phyloP scores from a whole-genome alignment of 176 grass and related monocot genomes.

The Neostapfia colusana region DNA sequence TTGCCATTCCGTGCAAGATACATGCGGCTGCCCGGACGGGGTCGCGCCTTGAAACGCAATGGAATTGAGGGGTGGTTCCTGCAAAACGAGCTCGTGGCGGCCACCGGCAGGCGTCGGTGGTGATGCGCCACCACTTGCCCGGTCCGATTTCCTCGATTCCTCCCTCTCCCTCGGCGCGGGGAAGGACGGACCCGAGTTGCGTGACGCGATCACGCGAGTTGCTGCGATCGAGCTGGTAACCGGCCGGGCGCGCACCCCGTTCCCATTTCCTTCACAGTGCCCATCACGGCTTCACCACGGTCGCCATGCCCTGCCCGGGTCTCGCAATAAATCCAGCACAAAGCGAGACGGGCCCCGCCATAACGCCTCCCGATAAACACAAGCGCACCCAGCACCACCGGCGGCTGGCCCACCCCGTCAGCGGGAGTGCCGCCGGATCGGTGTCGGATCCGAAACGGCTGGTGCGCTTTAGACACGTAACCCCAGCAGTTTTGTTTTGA shows the following conservation, averaged over 20 bases:
- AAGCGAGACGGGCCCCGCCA: slow-evolving; percentile 11
- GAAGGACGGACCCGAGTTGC: slow-evolving; percentile 20
- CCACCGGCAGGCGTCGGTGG: slow-evolving; percentile 43
- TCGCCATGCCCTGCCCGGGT: neutral
- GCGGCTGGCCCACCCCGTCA: slow-evolving; percentile 34
- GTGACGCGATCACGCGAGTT: slow-evolving; percentile 26
- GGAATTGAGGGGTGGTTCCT: neutral
- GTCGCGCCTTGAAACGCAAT: neutral
- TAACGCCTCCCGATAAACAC: slow-evolving; percentile 40
- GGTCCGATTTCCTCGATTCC: too few species aligned
- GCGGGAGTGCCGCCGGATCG: slow-evolving; percentile 40
- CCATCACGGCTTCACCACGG: neutral
- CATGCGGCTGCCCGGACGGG: neutral
- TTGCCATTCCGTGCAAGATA: slow-evolving; percentile 28
- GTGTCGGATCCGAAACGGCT: slow-evolving; percentile 39
- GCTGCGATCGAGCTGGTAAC: too few species aligned
- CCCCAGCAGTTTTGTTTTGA: slow-evolving; percentile 31
- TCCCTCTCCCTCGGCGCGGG: neutral
- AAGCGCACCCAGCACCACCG: slow-evolving; percentile 2
- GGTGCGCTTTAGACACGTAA: slow-evolving; percentile 8
- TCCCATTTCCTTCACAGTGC: slow-evolving; percentile 16
- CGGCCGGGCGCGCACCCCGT: neutral
- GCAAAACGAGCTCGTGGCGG: slow-evolving; percentile 1
- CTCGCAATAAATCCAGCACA: slow-evolving; percentile 41
- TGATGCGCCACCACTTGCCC: neutral